These are phyloP conservation scores for Stemphylium vesicarium DNA, from an alignment of 2,329 filamentous ascomycete species.

Conservation along the genomic window DNA sequence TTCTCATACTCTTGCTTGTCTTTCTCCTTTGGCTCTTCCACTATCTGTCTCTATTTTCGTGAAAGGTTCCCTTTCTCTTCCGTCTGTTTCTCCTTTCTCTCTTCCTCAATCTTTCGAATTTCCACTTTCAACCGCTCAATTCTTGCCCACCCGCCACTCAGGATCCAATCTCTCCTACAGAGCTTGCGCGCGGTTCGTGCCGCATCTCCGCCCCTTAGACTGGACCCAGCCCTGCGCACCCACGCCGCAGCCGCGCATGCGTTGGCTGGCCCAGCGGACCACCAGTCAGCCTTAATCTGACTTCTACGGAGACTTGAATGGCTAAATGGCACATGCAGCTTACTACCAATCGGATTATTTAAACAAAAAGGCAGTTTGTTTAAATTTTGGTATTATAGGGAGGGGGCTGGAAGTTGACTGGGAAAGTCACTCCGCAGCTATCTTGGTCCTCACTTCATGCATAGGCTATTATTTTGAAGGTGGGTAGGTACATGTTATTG, in stretches of 20 bases:
- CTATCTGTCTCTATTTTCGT: too few species aligned
- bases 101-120: too few species aligned
- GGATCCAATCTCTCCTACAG: neutral
- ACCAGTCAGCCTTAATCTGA: neutral
- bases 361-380: neutral
- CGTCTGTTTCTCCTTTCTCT: too few species aligned
- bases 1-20: too few species aligned
- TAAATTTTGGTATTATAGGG: neutral
- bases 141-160: neutral
- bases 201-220: neutral
- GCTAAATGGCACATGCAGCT: neutral
- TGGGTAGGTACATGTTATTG: neutral
- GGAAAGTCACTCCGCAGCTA: neutral
- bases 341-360: too few species aligned
- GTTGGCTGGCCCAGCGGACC: neutral
- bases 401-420: neutral
- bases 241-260: constrained; percentile 13
- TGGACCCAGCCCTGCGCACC: neutral
- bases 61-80: too few species aligned
- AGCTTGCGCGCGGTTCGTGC: neutral
- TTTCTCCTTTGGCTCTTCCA: too few species aligned
- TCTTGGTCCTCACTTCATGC: neutral
- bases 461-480: neutral
- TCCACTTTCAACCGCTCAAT: too few species aligned
- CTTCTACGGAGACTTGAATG: constrained; percentile 2